Percentiles rank a stretch among this genome's conserved stretches.
Evolutionary conservation across 345 rosid genomes (phyloP).

Genomic region (Microthlaspi erraticum): DNA sequence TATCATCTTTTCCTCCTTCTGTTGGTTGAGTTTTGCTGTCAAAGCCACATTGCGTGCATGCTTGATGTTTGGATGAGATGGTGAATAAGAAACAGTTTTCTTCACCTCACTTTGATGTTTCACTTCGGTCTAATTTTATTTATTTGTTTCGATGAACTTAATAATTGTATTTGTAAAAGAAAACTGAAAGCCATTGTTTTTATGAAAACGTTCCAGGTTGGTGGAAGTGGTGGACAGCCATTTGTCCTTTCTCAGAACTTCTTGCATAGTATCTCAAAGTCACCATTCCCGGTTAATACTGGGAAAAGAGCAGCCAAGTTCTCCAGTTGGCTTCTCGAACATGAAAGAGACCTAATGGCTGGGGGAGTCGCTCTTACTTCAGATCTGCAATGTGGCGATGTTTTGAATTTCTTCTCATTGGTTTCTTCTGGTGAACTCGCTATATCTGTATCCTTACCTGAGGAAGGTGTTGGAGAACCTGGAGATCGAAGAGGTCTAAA

Average conservation of each 20-base stretch:
- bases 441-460: conserved; percentile 70
- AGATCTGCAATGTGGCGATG: conserved; percentile 93
- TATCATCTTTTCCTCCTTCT: conserved; percentile 13
- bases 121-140: background rate
- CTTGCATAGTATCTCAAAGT: conserved; percentile 72
- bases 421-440: conserved; percentile 81
- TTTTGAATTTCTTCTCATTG: conserved; percentile 70
- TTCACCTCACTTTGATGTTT: conserved; percentile 19
- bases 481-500: conserved; percentile 80
- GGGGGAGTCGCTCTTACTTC: conserved; percentile 59
- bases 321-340: conserved; percentile 71
- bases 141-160: conserved; percentile 16
- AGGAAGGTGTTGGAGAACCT: conserved; percentile 92
- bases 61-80: conserved; percentile 26
- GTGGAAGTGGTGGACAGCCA: conserved; percentile 80
- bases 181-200: conserved; percentile 27
- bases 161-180: conserved; percentile 4
- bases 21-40: conserved; percentile 10
- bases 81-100: conserved; percentile 24
- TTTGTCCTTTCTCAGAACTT: conserved; percentile 81
- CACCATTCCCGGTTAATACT: conserved; percentile 76
- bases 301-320: conserved; percentile 83
- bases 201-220: conserved; percentile 64
- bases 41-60: conserved; percentile 6
- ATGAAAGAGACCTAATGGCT: conserved; percentile 61